These are phyloP conservation scores for Sporothrix humicola DNA, from an alignment of 2,329 filamentous ascomycete genomes.

Conservation along the genomic window DNA sequence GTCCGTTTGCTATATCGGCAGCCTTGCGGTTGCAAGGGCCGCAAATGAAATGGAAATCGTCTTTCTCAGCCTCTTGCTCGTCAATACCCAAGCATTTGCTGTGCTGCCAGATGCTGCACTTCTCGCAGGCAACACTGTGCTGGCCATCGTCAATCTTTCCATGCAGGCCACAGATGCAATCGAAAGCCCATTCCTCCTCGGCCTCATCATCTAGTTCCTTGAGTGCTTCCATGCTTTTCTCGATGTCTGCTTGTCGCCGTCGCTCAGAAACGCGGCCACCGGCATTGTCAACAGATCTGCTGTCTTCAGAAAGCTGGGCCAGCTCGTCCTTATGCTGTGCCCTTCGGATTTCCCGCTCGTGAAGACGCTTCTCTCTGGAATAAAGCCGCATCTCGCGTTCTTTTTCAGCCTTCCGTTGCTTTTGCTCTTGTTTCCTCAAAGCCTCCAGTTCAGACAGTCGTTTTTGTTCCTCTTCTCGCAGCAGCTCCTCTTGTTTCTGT, in stretches of 20 bases:
- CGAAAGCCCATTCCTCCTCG: constrained; percentile 87
- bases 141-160: constrained; percentile 94
- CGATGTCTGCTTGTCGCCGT: constrained; percentile 80
- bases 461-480: constrained; percentile 72
- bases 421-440: constrained; percentile 70
- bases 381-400: constrained; percentile 80
- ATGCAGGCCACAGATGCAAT: constrained; percentile 89
- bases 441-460: constrained; percentile 67
- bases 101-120: constrained; percentile 95
- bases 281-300: constrained; percentile 62
- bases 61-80: constrained; percentile 77
- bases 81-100: constrained; percentile 86
- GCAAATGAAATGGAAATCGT: constrained; percentile 89
- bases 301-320: constrained; percentile 76
- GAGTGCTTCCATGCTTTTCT: constrained; percentile 77
- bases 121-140: constrained; percentile 92
- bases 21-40: constrained; percentile 73
- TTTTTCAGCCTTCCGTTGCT: constrained; percentile 64
- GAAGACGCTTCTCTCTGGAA: constrained; percentile 83
- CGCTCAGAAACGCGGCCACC: constrained; percentile 74
- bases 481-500: constrained; percentile 74
- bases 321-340: constrained; percentile 85
- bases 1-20: constrained; percentile 59
- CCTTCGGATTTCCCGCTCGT: constrained; percentile 83
- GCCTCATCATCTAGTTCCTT: constrained; percentile 67